Evolutionary conservation across 2,329 filamentous ascomycete genomes (phyloP).

Genomic region (Fusarium torreyae): DNA sequence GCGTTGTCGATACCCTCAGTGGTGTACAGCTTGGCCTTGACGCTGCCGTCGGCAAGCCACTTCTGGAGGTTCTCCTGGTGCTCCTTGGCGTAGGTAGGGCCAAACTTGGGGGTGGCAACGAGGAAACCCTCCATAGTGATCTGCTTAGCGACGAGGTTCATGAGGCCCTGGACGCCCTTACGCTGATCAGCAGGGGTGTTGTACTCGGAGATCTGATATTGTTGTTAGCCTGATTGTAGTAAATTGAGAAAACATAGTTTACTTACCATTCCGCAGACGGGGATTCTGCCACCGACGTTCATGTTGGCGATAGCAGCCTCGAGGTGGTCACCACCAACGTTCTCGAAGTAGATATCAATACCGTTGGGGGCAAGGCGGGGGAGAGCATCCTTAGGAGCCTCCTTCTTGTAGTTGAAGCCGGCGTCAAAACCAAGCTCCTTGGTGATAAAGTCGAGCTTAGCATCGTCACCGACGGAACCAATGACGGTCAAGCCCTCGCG

Average conservation of each 20-base stretch:
- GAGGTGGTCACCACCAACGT: conserved; percentile 68
- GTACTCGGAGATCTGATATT: conserved; percentile 70
- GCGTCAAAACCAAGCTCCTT: conserved; percentile 67
- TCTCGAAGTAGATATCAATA: conserved; percentile 77
- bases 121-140: conserved; percentile 84
- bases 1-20: conserved; percentile 87
- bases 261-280: conserved; percentile 73
- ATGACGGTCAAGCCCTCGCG: conserved; percentile 84
- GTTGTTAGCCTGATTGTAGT: not conserved
- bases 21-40: conserved; percentile 78
- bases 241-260: rapidly evolving
- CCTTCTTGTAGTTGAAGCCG: conserved; percentile 92
- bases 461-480: conserved; percentile 83
- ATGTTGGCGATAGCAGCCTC: conserved; percentile 62
- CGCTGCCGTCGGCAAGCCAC: conserved; percentile 82
- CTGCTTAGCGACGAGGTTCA: conserved; percentile 76
- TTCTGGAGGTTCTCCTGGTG: conserved; percentile 82
- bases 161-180: conserved; percentile 78
- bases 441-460: conserved; percentile 79
- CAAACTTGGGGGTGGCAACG: conserved; percentile 75
- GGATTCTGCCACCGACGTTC: conserved; percentile 77
- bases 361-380: conserved; percentile 80
- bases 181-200: conserved; percentile 69
- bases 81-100: conserved; percentile 75
- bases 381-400: conserved; percentile 78